Conservation (phyloP, 371 early-diverging fungal species). For the Aphelidium insulamus region DNA sequence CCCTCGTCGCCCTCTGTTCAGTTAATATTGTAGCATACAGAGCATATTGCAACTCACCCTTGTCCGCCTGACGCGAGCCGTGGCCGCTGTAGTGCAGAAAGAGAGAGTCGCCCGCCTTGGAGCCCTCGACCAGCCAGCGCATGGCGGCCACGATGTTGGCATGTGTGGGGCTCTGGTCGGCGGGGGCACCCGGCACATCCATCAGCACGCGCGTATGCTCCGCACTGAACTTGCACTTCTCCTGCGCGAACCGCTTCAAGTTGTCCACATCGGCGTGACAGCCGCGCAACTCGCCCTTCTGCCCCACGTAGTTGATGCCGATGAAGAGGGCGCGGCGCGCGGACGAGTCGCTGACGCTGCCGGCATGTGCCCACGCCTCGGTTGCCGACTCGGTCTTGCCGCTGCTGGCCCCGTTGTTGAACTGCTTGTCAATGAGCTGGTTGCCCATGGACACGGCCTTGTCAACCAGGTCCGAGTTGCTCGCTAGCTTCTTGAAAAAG, state of each 20-base stretch:
- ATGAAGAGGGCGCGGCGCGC: conserved; percentile 10
- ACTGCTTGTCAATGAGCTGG: too few species aligned
- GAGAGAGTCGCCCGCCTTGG: conserved; percentile 59
- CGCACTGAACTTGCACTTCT: conserved; percentile 36
- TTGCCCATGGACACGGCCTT: too few species aligned
- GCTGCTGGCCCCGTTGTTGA: too few species aligned
- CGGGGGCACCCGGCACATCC: conserved; percentile 51
- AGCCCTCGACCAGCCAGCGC: conserved; percentile 72
- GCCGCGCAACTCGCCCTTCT: conserved; percentile 14
- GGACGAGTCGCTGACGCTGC: too few species aligned
- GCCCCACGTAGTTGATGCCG: conserved; percentile 8
- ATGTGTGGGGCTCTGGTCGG: conserved; percentile 39
- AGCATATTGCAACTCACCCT: too few species aligned
- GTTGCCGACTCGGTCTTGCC: too few species aligned
- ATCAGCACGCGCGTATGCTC: conserved; percentile 58
- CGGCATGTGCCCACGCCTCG: too few species aligned
- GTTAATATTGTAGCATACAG: too few species aligned
- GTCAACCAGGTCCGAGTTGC: too few species aligned
- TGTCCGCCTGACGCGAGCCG: conserved; percentile 42
- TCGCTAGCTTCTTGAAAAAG: too few species aligned
- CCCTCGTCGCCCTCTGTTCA: conserved; percentile 48
- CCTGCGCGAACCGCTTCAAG: conserved; percentile 42
- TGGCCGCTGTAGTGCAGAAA: conserved; percentile 83
- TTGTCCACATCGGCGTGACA: conserved; percentile 83
- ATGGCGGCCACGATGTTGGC: conserved; percentile 63